phyloP scores from a whole-genome alignment of 805 yeast species.

The Pichia membranifaciens region DNA sequence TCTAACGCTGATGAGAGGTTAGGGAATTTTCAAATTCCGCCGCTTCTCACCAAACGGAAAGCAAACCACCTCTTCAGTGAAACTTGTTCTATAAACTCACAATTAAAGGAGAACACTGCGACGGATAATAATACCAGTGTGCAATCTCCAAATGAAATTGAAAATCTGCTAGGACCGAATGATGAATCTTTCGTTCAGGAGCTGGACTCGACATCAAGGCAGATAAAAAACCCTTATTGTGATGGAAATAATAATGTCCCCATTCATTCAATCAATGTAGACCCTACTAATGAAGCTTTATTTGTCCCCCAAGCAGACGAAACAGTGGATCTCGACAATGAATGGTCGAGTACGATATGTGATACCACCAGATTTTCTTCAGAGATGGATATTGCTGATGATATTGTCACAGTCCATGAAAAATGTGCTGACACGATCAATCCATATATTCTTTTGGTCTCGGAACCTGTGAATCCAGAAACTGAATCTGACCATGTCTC shows the following conservation, averaged over 20 bases:
- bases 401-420: neutral
- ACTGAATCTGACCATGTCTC: no score
- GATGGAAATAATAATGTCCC: neutral
- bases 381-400: neutral
- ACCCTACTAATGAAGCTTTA: neutral
- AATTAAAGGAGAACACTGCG: neutral
- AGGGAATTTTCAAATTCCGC: neutral
- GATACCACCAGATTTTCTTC: conserved; percentile 8
- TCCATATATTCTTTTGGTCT: neutral
- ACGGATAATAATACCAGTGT: neutral
- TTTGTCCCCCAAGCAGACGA: neutral
- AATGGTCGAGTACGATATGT: conserved; percentile 16
- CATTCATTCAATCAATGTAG: no score
- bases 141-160: neutral
- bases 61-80: no score
- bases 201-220: conserved; percentile 1
- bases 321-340: conserved; percentile 1
- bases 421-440: neutral
- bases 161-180: neutral
- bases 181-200: conserved; percentile 6
- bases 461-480: no score
- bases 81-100: no score
- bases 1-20: neutral
- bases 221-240: neutral
- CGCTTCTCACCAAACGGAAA: no score